These are phyloP conservation scores for Wickerhamomyces xylosicus DNA, from an alignment of 805 yeast genomes.

Conservation along the genomic window DNA sequence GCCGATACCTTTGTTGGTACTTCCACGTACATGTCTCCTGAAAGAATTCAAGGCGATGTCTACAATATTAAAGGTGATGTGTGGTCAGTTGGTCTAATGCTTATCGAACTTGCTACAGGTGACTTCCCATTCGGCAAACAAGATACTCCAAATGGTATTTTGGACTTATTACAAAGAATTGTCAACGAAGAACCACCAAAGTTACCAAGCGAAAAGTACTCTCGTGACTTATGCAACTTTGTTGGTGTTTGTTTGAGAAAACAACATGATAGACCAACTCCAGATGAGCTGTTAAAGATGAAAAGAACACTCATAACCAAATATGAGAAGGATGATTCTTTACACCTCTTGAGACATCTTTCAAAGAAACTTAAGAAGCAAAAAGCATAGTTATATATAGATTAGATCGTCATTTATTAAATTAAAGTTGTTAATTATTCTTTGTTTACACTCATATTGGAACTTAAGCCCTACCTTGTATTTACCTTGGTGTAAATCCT, in stretches of 20 bases:
- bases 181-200: conserved; percentile 90
- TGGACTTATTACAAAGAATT: conserved; percentile 83
- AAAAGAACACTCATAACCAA: conserved; percentile 21
- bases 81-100: conserved; percentile 91
- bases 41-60: conserved; percentile 88
- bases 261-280: conserved; percentile 56
- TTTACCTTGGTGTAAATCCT: too few species aligned
- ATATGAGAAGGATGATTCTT: conserved; percentile 23
- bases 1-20: conserved; percentile 99
- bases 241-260: conserved; percentile 69
- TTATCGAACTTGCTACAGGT: conserved; percentile 84
- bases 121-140: conserved; percentile 64
- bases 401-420: too few species aligned
- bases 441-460: too few species aligned
- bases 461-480: too few species aligned
- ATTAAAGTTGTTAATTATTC: too few species aligned
- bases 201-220: conserved; percentile 33
- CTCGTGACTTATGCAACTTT: conserved; percentile 48
- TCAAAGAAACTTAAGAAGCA: conserved; percentile 24
- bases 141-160: conserved; percentile 70
- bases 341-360: conserved; percentile 29
- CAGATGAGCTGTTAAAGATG: conserved; percentile 50
- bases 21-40: conserved; percentile 96
- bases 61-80: conserved; percentile 95
- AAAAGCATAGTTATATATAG: background rate